Percentiles rank a stretch among this genome's conserved stretches.
Evolutionary conservation across 1,284 basidiomycete genomes (phyloP).

Genomic region (Marasmius fiardii): DNA sequence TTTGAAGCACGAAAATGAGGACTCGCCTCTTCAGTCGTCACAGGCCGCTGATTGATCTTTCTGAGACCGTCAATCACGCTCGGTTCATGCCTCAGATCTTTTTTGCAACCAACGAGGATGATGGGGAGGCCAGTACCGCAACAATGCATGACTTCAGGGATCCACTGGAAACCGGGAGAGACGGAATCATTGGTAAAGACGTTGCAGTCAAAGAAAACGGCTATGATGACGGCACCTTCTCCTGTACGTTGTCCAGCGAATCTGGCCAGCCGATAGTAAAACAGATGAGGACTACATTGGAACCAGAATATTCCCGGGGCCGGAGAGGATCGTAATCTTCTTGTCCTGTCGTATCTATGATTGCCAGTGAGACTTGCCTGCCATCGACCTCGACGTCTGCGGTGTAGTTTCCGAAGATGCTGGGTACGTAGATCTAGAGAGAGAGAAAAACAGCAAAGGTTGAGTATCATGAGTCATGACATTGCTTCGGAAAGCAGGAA

Average conservation of each 20-base stretch:
- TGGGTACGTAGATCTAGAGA: slow-evolving; percentile 83
- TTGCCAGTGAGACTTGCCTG: slow-evolving; percentile 87
- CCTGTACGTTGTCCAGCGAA: slow-evolving; percentile 92
- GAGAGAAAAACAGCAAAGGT: background rate
- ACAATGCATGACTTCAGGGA: slow-evolving; percentile 92
- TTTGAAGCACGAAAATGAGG: background rate
- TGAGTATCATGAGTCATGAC: too few species aligned
- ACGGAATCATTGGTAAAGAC: background rate
- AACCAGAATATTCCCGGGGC: slow-evolving; percentile 78
- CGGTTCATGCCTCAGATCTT: slow-evolving; percentile 78
- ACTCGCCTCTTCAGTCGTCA: slow-evolving; percentile 40
- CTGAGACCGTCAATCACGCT: slow-evolving; percentile 79
- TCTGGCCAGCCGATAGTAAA: slow-evolving; percentile 92
- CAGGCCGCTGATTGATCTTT: slow-evolving; percentile 80
- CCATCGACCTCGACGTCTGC: slow-evolving; percentile 86
- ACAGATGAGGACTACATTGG: slow-evolving; percentile 91
- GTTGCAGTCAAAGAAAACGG: slow-evolving; percentile 2
- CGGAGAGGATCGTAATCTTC: slow-evolving; percentile 90
- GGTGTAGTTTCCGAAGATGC: slow-evolving; percentile 91
- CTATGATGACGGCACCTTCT: slow-evolving; percentile 66
- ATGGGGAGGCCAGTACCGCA: slow-evolving; percentile 84
- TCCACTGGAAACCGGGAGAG: slow-evolving; percentile 71
- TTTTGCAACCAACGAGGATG: slow-evolving; percentile 93
- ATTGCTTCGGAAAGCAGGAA: too few species aligned
- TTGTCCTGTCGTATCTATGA: slow-evolving; percentile 96